These are phyloP conservation scores for Zymoseptoria tritici DNA, from an alignment of 2,329 filamentous ascomycete genomes.

Conservation along the genomic window DNA sequence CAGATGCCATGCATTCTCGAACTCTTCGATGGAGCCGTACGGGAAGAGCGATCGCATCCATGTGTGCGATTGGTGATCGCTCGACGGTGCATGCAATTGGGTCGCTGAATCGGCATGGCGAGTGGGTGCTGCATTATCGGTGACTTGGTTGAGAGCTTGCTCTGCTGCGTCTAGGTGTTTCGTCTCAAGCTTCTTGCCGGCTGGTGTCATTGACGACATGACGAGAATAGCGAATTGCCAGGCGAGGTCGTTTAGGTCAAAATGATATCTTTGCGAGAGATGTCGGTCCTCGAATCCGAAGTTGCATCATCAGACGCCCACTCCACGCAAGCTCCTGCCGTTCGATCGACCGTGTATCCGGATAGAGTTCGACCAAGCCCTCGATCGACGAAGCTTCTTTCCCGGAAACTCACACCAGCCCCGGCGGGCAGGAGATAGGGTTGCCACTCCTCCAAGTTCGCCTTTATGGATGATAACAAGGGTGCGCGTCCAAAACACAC, in stretches of 20 bases:
- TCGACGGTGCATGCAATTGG: conserved; percentile 21
- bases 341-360: background rate
- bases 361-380: background rate
- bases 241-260: background rate
- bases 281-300: background rate
- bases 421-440: background rate
- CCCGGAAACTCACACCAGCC: background rate
- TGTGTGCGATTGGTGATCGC: conserved; percentile 15
- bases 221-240: background rate
- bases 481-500: background rate
- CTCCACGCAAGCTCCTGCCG: background rate
- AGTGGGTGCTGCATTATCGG: conserved; percentile 15
- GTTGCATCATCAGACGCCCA: background rate
- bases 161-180: conserved; percentile 23
- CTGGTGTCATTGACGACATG: background rate
- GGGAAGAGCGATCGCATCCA: conserved; percentile 22
- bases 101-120: conserved; percentile 20
- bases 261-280: background rate
- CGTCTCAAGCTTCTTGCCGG: conserved; percentile 1
- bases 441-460: background rate
- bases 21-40: conserved; percentile 23
- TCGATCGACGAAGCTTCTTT: background rate
- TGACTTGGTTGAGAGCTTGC: conserved; percentile 18
- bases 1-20: conserved; percentile 33
- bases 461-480: background rate